Evolutionary conservation across 2,329 filamentous ascomycete species (phyloP).

Genomic region (Pseudonectria foliicola): DNA sequence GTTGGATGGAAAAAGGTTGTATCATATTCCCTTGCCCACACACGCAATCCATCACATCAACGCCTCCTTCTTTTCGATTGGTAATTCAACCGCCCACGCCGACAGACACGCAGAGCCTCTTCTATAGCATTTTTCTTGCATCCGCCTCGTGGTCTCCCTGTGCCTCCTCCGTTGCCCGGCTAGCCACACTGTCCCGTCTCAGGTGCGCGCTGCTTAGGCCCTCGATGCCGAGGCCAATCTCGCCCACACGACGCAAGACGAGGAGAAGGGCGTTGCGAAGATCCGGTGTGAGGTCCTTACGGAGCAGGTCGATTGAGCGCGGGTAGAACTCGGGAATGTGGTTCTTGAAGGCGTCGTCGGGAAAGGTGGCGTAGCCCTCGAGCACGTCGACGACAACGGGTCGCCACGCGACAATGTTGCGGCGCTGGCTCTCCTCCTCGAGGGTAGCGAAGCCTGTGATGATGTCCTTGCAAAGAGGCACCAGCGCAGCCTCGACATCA

Average conservation of each 20-base stretch:
- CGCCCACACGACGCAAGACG: conserved; percentile 75
- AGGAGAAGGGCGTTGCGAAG: conserved; percentile 70
- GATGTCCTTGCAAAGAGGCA: conserved; percentile 93
- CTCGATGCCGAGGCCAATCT: conserved; percentile 57
- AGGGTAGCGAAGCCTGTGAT: conserved; percentile 76
- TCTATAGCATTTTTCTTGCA: conserved; percentile 29
- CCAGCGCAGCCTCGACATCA: conserved; percentile 84
- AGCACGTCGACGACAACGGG: conserved; percentile 96
- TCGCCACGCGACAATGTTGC: conserved; percentile 95
- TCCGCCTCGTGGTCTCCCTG: conserved; percentile 26
- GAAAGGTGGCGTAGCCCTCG: conserved; percentile 85
- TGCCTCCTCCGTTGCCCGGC: conserved; percentile 23
- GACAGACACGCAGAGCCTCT: conserved; percentile 4
- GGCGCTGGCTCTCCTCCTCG: conserved; percentile 92
- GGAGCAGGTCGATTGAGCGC: conserved; percentile 72
- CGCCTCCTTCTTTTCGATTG: conserved; percentile 11
- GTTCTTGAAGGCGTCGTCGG: conserved; percentile 67
- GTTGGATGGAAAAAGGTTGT: too few relatives aligned
- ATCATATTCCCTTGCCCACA: too few relatives aligned
- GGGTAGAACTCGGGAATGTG: conserved; percentile 83
- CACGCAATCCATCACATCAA: conserved; percentile 24
- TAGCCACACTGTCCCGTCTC: conserved; percentile 36
- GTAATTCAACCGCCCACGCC: conserved; percentile 1
- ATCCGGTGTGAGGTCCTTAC: conserved; percentile 73
- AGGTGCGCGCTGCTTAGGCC: conserved; percentile 33